Evolutionary conservation across 1,284 basidiomycete genomes (phyloP), one percentile per base, ranked within the genome.

Genomic region (Tilletia walkeri): DNA sequence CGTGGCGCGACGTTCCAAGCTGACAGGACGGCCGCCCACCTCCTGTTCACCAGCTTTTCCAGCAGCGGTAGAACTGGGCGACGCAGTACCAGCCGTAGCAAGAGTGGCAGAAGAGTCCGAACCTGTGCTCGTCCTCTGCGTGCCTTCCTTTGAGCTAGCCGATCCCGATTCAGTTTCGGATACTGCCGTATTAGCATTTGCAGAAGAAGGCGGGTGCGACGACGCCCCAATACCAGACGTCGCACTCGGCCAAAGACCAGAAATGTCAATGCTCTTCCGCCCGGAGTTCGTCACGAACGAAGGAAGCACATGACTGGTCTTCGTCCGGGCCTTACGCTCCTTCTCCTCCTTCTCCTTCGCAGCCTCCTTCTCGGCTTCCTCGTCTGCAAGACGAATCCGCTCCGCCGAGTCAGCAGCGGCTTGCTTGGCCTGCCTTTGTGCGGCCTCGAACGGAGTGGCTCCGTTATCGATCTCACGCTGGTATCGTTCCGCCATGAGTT

Each of bases 301-400:
- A n/a, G 59, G 34, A 9, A 63, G 59, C 36, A 36, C 59, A 20
- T 63, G 59, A 39, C 59, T 63, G 59, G 36, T 66, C 41, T 34
- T 47, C 12, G 34, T 66, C 39, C 48, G n/a, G 12, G 41, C 34
- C 30, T 48, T 34, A 7, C 48, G 45, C 34, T 66, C 65, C 30
- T 66, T 66, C 39, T 66, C 48, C 34, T 50, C 48, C 45, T 66
- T 66, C 45, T 66, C 48, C 65, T 66, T 66, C 1, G 6, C 39
- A 18, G 41, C 65, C 20, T 45, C 65, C 63, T 41, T 41, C 63
- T 65, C 63, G 16, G 38, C 63, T 41, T 65, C 34, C 16, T 47
- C 65, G 4, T 66, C 65, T 48, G 45, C 48, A 4, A 3, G 16
- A 20, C 48, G 45, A 30, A 48, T 18, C 7, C 65, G 45, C 24